phyloP scores from a whole-genome alignment of 345 rosid genomes.

The Heritiera littoralis region DNA sequence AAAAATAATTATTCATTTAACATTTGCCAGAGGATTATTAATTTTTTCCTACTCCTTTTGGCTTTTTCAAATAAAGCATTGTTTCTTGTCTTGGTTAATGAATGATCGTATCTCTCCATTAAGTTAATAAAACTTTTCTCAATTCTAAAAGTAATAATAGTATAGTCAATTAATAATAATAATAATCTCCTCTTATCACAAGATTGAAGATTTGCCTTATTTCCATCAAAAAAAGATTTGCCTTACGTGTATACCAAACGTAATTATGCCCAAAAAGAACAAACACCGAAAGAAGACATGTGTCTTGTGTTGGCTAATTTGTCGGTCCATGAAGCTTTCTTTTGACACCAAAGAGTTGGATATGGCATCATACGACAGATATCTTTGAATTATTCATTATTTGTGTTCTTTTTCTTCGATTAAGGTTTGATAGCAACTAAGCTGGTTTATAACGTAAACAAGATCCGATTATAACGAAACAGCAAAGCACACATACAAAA shows the following conservation, averaged over 20 bases:
- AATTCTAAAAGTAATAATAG: background rate
- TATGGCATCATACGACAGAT: constrained; percentile 16
- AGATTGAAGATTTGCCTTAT: constrained; percentile 27
- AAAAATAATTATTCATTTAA: constrained; percentile 17
- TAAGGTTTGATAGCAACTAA: constrained; percentile 22
- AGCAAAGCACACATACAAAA: background rate
- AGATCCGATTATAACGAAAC: background rate
- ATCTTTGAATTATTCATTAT: constrained; percentile 10
- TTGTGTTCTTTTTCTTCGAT: too few relatives aligned
- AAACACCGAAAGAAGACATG: constrained; percentile 44
- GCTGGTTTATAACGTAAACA: background rate
- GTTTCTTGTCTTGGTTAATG: constrained; percentile 12
- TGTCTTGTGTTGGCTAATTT: constrained; percentile 50
- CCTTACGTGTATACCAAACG: constrained; percentile 55
- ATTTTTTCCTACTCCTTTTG: background rate
- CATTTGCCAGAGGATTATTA: background rate
- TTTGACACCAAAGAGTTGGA: background rate
- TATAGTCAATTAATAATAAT: background rate
- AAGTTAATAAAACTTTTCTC: background rate
- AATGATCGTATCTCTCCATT: too few relatives aligned
- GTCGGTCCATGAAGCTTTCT: constrained; percentile 51
- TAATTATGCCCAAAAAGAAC: constrained; percentile 31
- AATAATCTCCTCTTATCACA: constrained; percentile 11
- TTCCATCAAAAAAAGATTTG: constrained; percentile 25
- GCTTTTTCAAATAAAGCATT: background rate